Evolutionary conservation across 768 basidiomycete genomes (phyloP), one percentile per base, ranked within the genome.

Genomic region (Boletus insuetus): DNA sequence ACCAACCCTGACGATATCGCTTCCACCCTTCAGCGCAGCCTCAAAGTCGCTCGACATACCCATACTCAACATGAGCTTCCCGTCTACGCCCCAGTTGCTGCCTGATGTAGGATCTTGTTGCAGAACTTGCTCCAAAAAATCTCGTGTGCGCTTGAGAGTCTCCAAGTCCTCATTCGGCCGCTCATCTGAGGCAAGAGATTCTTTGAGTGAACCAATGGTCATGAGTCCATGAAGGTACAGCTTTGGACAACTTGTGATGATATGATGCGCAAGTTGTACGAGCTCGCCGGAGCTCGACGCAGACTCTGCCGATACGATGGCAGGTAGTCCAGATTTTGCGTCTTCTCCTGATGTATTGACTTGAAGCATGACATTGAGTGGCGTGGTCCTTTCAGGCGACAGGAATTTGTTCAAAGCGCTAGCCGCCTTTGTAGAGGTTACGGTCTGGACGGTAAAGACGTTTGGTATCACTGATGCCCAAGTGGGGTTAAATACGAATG

Each of bases 21-120:
- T 89, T 2, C 94, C 96, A 13, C 85, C 83, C 68, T 77, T 80
- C 46, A 98, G 71, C 5, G 96, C 97, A 29, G 85, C 82, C 68
- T 88, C 91, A 64, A 94, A 98, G 65, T 98, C 96, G 58, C 86
- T 87, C 48, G 93, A 95, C 96, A 98, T 98, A 8, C 96, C 96
- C 94, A 97, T 98, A 54, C 91, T 93, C 68, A 93, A 65, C 62
- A 86, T 26, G 49, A 93, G 67, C 56, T 67, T 70, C 14, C 83
- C 82, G 3, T 70, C 69, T 24, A 76, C 71, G 13, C 86, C 87
- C 81, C 82, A 82, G 35, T 45, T 62, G 29, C 48, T 56, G 20
- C 32, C 39, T 14, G 55, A 61, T 0, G 62, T 58, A 6, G 70
- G 57, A 29, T 73, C 67, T 4, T 60, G 46, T 20, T 53, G 58